Conservation (phyloP, 1,284 basidiomycete genomes). For the Tilletia caries region DNA sequence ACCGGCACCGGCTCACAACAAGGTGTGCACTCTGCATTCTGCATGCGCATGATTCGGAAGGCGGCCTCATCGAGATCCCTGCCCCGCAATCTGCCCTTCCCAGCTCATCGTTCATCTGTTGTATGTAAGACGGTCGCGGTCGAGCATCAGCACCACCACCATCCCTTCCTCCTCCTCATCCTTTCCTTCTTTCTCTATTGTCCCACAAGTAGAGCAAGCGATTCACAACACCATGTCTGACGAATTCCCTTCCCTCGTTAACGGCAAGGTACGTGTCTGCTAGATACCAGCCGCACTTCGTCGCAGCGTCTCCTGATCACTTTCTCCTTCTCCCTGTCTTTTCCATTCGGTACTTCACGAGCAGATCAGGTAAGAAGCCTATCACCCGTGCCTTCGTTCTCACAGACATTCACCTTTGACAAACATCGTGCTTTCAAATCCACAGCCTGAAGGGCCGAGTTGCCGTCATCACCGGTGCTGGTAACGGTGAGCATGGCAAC, state of each 20-base stretch:
- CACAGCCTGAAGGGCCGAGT: conserved; percentile 80
- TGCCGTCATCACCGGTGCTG: conserved; percentile 90
- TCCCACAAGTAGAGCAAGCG: too few species aligned
- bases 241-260: conserved; percentile 9
- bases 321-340: not conserved
- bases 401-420: not conserved
- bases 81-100: conserved; percentile 1
- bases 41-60: too few species aligned
- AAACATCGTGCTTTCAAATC: not conserved
- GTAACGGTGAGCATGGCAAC: conserved; percentile 71
- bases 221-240: conserved; percentile 6
- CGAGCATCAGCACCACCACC: too few species aligned
- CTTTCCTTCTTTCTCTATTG: not conserved
- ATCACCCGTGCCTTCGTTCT: not conserved
- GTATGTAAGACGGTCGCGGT: too few species aligned
- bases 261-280: not conserved
- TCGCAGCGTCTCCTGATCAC: not conserved
- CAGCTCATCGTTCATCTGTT: too few species aligned
- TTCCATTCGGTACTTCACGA: not conserved
- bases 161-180: not conserved
- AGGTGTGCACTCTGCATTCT: too few species aligned
- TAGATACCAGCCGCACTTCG: not conserved
- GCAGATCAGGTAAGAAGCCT: conserved; percentile 1
- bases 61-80: too few species aligned
- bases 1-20: too few species aligned